Evolutionary conservation across 1,284 basidiomycete genomes (phyloP), one percentile per base, ranked within the genome.

Genomic region (Peniophora sp.): DNA sequence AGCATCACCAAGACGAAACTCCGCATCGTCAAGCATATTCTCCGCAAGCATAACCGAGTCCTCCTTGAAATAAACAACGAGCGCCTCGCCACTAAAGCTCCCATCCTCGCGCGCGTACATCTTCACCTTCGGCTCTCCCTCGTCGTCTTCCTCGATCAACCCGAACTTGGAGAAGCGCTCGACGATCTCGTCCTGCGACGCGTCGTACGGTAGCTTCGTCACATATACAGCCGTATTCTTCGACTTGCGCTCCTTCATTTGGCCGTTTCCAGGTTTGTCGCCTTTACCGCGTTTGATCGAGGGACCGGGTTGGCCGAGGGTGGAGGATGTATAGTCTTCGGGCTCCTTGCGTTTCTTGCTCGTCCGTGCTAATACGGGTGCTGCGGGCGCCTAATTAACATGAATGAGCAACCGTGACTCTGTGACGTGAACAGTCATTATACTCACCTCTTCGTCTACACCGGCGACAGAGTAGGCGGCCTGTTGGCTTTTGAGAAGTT

Each of bases 21-120:
- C 92, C 0, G 91, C 92, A 55, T 98, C 96, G 65, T 98, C 95
- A 53, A 99, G 73, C 55, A 99, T 75, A 55, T 77, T 88, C 51
- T 93, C 69, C 2, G 95, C 96, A 50, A 99, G 74, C 11, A 76
- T 71, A 16, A 99, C 97, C 25, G 90, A 94, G 55, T 95, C 96
- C 63, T 96, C 92, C 66, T 97, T 97, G 75, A 98, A 97, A 67
- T 92, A 99, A 45, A 97, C 93, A 52, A 99, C 85, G 55, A 99
- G 71, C 1, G 96, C 96, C 58, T 99, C 96, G 32, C 97, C 96
- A 61, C 84, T 97, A 68, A 98, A 98, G 32, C 75, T 69, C n/a
- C 93, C 93, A 55, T 91, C 85, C 2, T 91, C 91, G 55, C 83
- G 83, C 50, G 88, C 85, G 67, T 99, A 99, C 71, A 99, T 77